Percentiles rank a stretch among this genome's conserved stretches.
These are phyloP conservation scores for Gloeopeniophorella convolvens DNA, from an alignment of 768 basidiomycete genomes.

Conservation along the genomic window DNA sequence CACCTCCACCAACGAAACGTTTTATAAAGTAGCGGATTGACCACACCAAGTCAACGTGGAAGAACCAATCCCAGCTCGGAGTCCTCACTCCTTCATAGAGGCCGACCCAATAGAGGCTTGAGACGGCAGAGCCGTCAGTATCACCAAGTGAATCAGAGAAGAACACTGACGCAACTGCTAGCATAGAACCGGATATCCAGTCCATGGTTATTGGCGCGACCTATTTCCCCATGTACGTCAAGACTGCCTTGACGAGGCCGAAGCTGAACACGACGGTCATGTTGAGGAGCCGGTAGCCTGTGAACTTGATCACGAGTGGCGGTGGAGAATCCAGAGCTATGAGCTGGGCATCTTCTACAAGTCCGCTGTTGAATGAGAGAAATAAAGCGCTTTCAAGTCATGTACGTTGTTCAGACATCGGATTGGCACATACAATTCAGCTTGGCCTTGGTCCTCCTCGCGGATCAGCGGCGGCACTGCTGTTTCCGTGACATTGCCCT, in stretches of 20 bases:
- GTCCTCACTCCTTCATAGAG: neutral
- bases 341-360: neutral
- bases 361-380: neutral
- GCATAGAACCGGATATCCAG: slow-evolving; percentile 2
- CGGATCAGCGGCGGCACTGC: no score
- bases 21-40: neutral
- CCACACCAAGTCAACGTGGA: neutral
- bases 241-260: neutral
- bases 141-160: neutral
- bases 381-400: no score
- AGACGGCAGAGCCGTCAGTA: neutral
- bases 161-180: neutral
- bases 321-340: neutral
- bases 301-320: slow-evolving; percentile 5
- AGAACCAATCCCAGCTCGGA: slow-evolving; percentile 6
- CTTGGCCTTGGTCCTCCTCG: no score
- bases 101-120: slow-evolving; percentile 8
- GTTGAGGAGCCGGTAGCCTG: slow-evolving; percentile 3
- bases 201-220: slow-evolving; percentile 1
- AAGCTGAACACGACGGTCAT: neutral
- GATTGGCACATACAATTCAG: no score
- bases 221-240: slow-evolving; percentile 3
- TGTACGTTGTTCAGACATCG: no score
- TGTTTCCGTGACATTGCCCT: no score
- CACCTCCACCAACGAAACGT: slow-evolving; percentile 11